These are phyloP conservation scores for Cyclaneusma minus DNA, from an alignment of 2,329 filamentous ascomycete genomes.

Conservation along the genomic window DNA sequence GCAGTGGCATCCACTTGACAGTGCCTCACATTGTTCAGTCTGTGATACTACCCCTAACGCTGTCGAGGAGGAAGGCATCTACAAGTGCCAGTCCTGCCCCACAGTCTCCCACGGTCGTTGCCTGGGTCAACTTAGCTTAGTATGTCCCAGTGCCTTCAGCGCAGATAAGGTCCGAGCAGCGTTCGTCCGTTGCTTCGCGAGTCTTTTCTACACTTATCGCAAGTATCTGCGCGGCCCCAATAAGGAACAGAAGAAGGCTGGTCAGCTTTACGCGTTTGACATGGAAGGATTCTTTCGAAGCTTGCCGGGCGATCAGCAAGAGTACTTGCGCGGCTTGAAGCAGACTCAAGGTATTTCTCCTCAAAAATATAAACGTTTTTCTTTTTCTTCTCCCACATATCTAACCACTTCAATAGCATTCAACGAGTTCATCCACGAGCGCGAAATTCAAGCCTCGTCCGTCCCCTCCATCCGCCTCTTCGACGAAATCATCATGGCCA, in stretches of 20 bases:
- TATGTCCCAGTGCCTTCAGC: constrained; percentile 47
- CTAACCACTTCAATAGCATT: constrained; percentile 37
- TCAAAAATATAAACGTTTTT: neutral
- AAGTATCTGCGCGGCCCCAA: constrained; percentile 44
- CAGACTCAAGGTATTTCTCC: constrained; percentile 44
- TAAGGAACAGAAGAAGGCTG: constrained; percentile 42
- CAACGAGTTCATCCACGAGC: constrained; percentile 74
- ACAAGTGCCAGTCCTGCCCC: constrained; percentile 53
- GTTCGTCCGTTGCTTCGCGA: constrained; percentile 51
- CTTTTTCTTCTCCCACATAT: constrained; percentile 17
- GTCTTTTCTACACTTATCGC: constrained; percentile 49
- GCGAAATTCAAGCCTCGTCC: constrained; percentile 47
- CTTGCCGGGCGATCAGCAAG: constrained; percentile 49
- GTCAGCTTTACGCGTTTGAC: constrained; percentile 47
- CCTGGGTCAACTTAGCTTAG: constrained; percentile 45
- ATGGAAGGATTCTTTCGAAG: constrained; percentile 50
- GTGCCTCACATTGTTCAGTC: constrained; percentile 47
- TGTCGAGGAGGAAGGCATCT: constrained; percentile 57
- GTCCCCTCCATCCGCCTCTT: constrained; percentile 60
- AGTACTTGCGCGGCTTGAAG: constrained; percentile 46
- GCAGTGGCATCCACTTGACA: constrained; percentile 45
- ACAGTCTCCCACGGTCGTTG: constrained; percentile 42
- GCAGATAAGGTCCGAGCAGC: constrained; percentile 45
- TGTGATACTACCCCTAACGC: constrained; percentile 54
- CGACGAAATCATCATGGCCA: constrained; percentile 71